Base-by-base conservation (phyloP, 371 early-diverging fungal species). In the Syncephalastrum sp. region DNA sequence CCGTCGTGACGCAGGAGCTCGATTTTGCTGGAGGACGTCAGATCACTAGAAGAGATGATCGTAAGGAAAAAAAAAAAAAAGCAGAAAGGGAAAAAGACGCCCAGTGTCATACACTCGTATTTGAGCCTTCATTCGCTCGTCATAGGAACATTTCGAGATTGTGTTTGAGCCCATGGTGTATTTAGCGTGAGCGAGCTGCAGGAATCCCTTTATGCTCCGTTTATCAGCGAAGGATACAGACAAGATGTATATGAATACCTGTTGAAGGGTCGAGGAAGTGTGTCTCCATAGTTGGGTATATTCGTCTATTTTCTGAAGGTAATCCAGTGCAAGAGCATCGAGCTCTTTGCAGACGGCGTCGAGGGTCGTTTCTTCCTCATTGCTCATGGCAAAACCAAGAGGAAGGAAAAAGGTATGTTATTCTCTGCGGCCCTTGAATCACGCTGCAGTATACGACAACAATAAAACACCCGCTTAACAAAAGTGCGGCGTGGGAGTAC, bases 151-250 rank as follows among this genome's bases (percentile, higher is more conserved):
- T 29, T 67, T 71, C 8, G 73, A 72, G 43, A 82, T 60, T 21
- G 55, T 72, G 29, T 57, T 47, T n/a, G 78, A 59, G 13, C 82
- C 80, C 82, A 82, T 82, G 16, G 77, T 72, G 54, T 82, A 82
- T 51, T 82, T 82, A 14, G 82, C 73, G 54, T 82, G 82, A 5
- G 80, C 78, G 17, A 82, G 54, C 33, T 77, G 65, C 8, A 82
- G 51, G 50, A 69, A 79, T 14, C 76, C 82, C 82, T 82, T 33
- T 33, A 33, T 33, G 14, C 15, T 53, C 17, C n/a, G 23, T 43
- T n/a, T 29, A 16, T 42, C 25, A 23, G 33, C 10, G 12, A 38
- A 25, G 25, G 15, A 8, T 19, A 19, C 19, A 47, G 42, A 10
- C 4, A 8, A 15, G 17, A 19, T 19, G 38, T 1, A 15, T 51